phyloP scores from a whole-genome alignment of 2,329 filamentous ascomycete genomes.

The Moelleriella libera region DNA sequence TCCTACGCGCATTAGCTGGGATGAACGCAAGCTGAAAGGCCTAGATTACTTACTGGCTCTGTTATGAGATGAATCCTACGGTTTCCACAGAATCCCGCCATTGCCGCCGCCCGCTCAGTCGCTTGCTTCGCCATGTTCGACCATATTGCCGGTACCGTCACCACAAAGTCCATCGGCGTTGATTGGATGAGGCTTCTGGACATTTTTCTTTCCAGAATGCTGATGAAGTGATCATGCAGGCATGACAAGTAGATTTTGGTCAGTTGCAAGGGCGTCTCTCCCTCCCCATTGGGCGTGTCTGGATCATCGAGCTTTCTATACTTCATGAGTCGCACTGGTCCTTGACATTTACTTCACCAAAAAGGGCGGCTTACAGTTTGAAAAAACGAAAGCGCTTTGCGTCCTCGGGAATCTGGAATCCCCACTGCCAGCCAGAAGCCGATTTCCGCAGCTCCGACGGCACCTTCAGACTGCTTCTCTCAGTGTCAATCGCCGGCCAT shows the following conservation, averaged over 20 bases:
- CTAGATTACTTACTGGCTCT: constrained; percentile 23
- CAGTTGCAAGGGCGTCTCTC: constrained; percentile 19
- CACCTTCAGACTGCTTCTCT: constrained; percentile 27
- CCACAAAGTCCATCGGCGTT: constrained; percentile 35
- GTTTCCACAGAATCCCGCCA: constrained; percentile 23
- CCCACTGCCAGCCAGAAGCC: constrained; percentile 30
- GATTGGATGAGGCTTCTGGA: constrained; percentile 25
- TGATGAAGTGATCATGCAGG: constrained; percentile 32
- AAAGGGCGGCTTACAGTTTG: constrained; percentile 27
- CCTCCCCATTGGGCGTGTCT: constrained; percentile 13
- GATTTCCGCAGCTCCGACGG: constrained; percentile 32
- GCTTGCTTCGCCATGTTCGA: constrained; percentile 37
- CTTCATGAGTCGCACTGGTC: background rate
- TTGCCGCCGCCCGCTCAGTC: constrained; percentile 25
- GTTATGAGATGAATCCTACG: constrained; percentile 31
- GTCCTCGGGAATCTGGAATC: constrained; percentile 29
- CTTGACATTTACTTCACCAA: background rate
- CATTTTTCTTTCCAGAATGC: constrained; percentile 26
- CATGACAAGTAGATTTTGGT: constrained; percentile 29
- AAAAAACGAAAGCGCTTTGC: constrained; percentile 27
- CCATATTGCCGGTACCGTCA: constrained; percentile 47
- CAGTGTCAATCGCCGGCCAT: constrained; percentile 24
- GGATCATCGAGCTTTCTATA: constrained; percentile 21
- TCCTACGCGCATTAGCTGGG: constrained; percentile 16
- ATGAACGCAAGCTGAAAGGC: background rate